Evolutionary conservation across 805 yeast species (phyloP).

Genomic region (Ogataea siamensis): DNA sequence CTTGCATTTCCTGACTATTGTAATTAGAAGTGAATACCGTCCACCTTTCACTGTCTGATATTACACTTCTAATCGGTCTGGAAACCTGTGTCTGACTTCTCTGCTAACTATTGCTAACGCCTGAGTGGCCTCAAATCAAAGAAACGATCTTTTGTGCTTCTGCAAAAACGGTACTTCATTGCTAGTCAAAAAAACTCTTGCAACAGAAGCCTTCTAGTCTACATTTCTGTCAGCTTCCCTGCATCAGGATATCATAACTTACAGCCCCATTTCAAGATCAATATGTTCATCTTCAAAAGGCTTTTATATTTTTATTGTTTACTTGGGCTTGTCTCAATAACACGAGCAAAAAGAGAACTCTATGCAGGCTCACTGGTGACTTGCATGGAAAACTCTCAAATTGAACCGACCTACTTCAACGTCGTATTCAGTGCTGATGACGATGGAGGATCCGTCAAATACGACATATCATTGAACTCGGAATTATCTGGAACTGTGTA

Average conservation of each 20-base stretch:
- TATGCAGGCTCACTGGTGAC: conserved; percentile 78
- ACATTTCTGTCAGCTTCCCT: too few species aligned
- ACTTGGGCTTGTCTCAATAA: conserved; percentile 1
- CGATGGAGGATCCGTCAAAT: conserved; percentile 61
- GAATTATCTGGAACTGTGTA: conserved; percentile 62
- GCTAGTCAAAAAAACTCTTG: too few species aligned
- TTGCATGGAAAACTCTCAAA: conserved; percentile 74
- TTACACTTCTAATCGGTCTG: background rate
- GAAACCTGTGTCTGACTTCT: too few species aligned
- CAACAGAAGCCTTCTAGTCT: too few species aligned
- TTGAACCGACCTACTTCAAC: conserved; percentile 71
- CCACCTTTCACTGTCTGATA: background rate
- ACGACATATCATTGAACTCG: conserved; percentile 67
- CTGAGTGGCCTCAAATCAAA: too few species aligned
- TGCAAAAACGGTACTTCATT: too few species aligned
- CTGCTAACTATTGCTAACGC: too few species aligned
- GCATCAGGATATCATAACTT: too few species aligned
- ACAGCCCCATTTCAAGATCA: too few species aligned
- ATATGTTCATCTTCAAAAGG: too few species aligned
- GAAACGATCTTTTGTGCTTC: too few species aligned
- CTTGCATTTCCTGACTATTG: background rate
- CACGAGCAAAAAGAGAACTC: conserved; percentile 34
- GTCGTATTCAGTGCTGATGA: conserved; percentile 75
- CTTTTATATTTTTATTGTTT: too few species aligned
- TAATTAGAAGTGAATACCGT: background rate